Evolutionary conservation across 106 monocot genomes (phyloP), one percentile per base, ranked within the genome.

Genomic region (Amphibolis antarctica): DNA sequence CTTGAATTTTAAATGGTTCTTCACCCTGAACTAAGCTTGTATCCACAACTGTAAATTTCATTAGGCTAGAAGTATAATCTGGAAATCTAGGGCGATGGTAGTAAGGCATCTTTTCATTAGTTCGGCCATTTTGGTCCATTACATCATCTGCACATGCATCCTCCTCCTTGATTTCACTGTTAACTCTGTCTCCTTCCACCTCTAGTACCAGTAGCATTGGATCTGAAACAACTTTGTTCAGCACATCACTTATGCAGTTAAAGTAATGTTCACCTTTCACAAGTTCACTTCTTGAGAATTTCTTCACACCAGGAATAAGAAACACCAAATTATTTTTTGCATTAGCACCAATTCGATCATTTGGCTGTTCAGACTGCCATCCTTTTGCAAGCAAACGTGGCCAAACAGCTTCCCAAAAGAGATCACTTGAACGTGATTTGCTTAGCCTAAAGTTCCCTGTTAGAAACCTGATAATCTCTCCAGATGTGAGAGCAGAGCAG

Each of bases 371-470:
- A 13, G 82, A 85, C 28, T 85, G 89, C 96, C 96, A 98, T 0
- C 90, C 90, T 63, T 76, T 82, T 48, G 74, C 82, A 15, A 98
- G 90, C 61, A 98, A 66, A 25, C 90, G 86, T 51, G 96, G 96
- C 93, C 93, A 98, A 21, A 98, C 78, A 28, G 96, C 96, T 62
- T 98, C 96, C 90, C 96, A 91, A 66, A 98, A 98, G n/a, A 98
- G 80, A 79, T 91, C 96, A 77, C 83, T 87, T 24, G 96, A 86
- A 49, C 74, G 80, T 46, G 90, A 79, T 69, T 91, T 98, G 76
- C 96, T 90, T 44, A 98, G 60, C 44, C 96, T 79, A 60, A 81
- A 90, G 71, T 81, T 84, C 66, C 90, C 96, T 4, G 84, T 98
- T 23, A 98, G 72, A 80, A 85, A 83, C 49, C 83, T 91, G 55